Percentiles rank a stretch among this genome's conserved stretches.
phyloP scores from a whole-genome alignment of 169 alveolate species.

The Plasmodium billcollinsi region DNA sequence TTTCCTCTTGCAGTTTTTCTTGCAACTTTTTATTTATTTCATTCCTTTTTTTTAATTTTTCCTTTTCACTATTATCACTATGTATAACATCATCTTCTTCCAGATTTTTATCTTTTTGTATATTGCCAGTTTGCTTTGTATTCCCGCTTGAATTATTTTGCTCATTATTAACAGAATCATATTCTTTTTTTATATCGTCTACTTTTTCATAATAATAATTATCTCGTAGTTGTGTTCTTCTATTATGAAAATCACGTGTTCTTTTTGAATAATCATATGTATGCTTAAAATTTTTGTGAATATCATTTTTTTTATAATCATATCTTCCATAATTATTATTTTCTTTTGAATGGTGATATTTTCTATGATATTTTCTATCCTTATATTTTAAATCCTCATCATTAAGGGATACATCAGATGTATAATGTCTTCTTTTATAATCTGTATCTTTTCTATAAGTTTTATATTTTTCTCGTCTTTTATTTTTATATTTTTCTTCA shows the following conservation, averaged over 20 bases:
- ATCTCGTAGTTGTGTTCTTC: constrained; percentile 50
- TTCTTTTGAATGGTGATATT: constrained; percentile 8
- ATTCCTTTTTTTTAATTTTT: constrained; percentile 1
- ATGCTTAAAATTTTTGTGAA: neutral
- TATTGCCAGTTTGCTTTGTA: neutral
- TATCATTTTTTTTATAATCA: constrained; percentile 1
- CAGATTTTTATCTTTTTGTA: neutral
- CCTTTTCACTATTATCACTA: constrained; percentile 18
- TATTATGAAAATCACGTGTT: constrained; percentile 6
- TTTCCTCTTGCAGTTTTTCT: constrained; percentile 66
- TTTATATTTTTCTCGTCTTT: constrained; percentile 6
- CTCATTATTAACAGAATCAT: constrained; percentile 11
- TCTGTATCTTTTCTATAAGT: neutral
- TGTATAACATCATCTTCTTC: constrained; percentile 8
- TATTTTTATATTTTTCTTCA: neutral
- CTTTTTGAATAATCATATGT: constrained; percentile 5
- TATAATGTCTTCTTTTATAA: constrained; percentile 10
- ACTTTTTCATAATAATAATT: constrained; percentile 51
- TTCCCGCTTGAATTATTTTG: neutral
- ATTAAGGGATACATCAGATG: constrained; percentile 3
- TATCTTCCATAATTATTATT: constrained; percentile 1
- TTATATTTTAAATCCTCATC: neutral
- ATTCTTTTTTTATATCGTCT: constrained; percentile 26
- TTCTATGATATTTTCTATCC: constrained; percentile 10
- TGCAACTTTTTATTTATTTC: constrained; percentile 57